Evolutionary conservation across 352 stramenopile species (phyloP).

Genomic region (Phytophthora ramorum): DNA sequence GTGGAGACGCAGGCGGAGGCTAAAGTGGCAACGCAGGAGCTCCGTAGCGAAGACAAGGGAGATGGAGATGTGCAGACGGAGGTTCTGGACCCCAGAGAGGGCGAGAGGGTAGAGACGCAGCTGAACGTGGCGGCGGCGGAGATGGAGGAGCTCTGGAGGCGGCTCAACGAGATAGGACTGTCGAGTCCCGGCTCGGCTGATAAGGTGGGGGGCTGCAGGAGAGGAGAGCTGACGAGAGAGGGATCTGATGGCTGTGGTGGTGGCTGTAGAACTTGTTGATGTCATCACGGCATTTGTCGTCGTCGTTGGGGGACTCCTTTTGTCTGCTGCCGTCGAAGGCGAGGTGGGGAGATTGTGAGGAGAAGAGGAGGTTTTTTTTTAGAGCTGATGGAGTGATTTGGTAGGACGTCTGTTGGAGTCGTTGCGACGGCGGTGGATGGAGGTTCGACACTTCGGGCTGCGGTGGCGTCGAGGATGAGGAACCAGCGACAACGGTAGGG

Average conservation of each 20-base stretch:
- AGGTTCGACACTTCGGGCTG: slow-evolving; percentile 75
- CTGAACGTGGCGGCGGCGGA: slow-evolving; percentile 75
- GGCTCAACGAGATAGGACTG: slow-evolving; percentile 81
- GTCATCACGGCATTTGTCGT: slow-evolving; percentile 82
- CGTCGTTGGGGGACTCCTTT: slow-evolving; percentile 86
- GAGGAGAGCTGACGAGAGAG: not conserved
- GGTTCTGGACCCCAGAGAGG: slow-evolving; percentile 39
- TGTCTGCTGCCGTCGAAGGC: slow-evolving; percentile 79
- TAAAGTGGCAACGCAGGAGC: slow-evolving; percentile 3
- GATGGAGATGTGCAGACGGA: slow-evolving; percentile 1
- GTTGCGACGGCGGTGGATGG: slow-evolving; percentile 78
- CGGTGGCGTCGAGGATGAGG: slow-evolving; percentile 82
- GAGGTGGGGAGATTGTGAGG: slow-evolving; percentile 33
- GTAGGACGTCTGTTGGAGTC: slow-evolving; percentile 58
- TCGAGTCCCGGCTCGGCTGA: slow-evolving; percentile 58
- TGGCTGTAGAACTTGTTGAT: slow-evolving; percentile 69
- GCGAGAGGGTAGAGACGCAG: slow-evolving; percentile 58
- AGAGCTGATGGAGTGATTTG: slow-evolving; percentile 3
- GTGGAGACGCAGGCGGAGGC: slow-evolving; percentile 18
- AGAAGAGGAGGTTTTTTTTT: not conserved
- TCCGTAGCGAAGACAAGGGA: slow-evolving; percentile 17
- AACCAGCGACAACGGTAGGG: slow-evolving; percentile 73
- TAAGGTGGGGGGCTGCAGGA: slow-evolving; percentile 42
- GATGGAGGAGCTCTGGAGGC: slow-evolving; percentile 86
- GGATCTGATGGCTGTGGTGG: not conserved